phyloP scores from a whole-genome alignment of 768 basidiomycete species.

The Collybiopsis confluens region DNA sequence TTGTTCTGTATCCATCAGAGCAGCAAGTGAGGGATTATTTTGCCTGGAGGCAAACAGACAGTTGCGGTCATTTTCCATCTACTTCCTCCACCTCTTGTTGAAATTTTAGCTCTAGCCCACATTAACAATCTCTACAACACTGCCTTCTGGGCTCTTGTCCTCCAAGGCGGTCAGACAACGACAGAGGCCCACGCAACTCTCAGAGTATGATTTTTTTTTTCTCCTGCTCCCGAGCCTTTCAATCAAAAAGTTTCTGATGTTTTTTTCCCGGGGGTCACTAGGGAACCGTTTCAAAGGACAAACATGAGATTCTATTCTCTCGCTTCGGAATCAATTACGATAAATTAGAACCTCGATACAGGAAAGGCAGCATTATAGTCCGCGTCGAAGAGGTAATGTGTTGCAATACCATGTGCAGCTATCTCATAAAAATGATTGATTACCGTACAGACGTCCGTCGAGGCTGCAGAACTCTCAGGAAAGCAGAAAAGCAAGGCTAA shows the following conservation, averaged over 20 bases:
- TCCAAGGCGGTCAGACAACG: conserved; percentile 72
- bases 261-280: conserved; percentile 27
- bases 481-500: conserved; percentile 25
- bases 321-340: conserved; percentile 90
- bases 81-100: not conserved
- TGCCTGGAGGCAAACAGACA: conserved; percentile 93
- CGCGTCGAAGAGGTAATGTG: conserved; percentile 47
- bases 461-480: conserved; percentile 13
- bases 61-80: conserved; percentile 42
- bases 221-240: too few species aligned
- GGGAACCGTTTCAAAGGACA: conserved; percentile 87
- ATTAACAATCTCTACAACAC: conserved; percentile 99
- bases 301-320: conserved; percentile 87
- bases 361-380: conserved; percentile 84
- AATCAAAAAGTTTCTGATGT: not conserved
- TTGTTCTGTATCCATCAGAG: conserved; percentile 73
- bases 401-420: not conserved
- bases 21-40: conserved; percentile 87
- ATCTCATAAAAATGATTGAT: conserved; percentile 13
- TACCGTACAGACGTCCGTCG: not conserved
- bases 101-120: conserved; percentile 57
- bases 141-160: conserved; percentile 89
- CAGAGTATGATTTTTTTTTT: conserved; percentile 42
- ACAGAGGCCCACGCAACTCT: conserved; percentile 80
- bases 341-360: conserved; percentile 58